Evolutionary conservation across 331 rosid genomes (phyloP), one percentile per base, ranked within the genome.

Genomic region (Acacia concinna): DNA sequence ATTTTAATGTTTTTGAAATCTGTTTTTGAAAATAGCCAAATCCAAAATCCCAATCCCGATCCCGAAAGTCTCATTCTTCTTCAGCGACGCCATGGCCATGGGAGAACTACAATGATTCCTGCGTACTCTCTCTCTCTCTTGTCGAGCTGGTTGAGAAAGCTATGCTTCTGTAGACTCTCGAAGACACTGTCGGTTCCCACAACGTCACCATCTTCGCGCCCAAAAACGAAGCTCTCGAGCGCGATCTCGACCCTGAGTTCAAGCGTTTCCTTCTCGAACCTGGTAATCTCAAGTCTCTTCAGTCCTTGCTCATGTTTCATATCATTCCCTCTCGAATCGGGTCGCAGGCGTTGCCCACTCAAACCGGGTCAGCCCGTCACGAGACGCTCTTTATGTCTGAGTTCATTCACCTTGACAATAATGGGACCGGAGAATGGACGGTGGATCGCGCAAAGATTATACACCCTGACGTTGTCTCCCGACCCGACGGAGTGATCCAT

Each of bases 191-290:
- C 11, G 83, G 84, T 4, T 63, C n/a, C 5, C 82, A 82, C 76
- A 91, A 87, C 57, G 73, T 90, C 89, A 90, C 92, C 37, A 87
- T 90, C 70, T 90, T 90, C 84, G 95, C 91, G 0, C 96, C 91
- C 0, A 81, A 59, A 67, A 91, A 91, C n/a, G 85, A 91, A 82
- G 96, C 96, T 8, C 77, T 90, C 6, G 92, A 90, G 35, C 88
- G 88, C 27, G 85, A 86, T 77, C 91, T 91, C 43, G 88, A 91
- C 78, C 93, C 93, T 0, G 85, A 87, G 14, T 88, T 88, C 90
- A 91, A 91, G 71, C 82, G 81, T 6, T 91, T 88, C 78, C 91
- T 88, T 9, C 86, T 91, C 21, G 88, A 91, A 63, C 96, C 93
- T 0, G 56, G 91, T 0, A 88, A 88, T 47, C 80, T 91, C 13